These are phyloP conservation scores for Penicillium hordei DNA, from an alignment of 2,329 filamentous ascomycete species.

Conservation along the genomic window DNA sequence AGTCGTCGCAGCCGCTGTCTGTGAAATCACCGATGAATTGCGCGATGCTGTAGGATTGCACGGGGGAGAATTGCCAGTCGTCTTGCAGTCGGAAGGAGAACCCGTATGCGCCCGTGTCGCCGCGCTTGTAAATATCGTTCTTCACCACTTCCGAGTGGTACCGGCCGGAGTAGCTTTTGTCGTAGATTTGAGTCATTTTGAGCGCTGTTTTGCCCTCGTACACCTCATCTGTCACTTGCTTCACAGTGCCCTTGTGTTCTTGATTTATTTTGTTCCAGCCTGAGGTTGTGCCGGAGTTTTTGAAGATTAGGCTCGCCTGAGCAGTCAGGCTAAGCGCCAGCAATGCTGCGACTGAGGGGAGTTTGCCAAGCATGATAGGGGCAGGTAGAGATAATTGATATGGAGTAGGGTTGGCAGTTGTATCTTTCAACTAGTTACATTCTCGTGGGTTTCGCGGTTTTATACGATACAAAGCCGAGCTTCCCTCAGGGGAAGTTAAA, in stretches of 20 bases:
- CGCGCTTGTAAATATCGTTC: constrained; percentile 47
- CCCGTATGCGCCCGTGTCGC: constrained; percentile 51
- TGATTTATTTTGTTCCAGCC: constrained; percentile 45
- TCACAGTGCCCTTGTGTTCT: constrained; percentile 47
- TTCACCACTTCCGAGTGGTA: constrained; percentile 53
- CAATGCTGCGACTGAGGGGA: not conserved
- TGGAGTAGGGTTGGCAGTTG: not conserved
- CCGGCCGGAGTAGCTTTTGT: constrained; percentile 44
- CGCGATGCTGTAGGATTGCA: constrained; percentile 50
- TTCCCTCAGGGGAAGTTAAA: not conserved
- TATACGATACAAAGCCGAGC: not conserved
- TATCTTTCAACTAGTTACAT: not conserved
- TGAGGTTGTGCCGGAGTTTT: constrained; percentile 31
- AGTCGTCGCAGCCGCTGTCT: constrained; percentile 47
- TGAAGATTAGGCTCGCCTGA: constrained; percentile 20
- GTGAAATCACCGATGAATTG: constrained; percentile 55
- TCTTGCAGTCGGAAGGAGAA: constrained; percentile 53
- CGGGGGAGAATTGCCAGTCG: constrained; percentile 48
- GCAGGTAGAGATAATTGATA: not conserved
- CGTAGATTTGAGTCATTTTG: constrained; percentile 46
- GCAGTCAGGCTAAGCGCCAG: constrained; percentile 1
- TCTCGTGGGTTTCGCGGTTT: not conserved
- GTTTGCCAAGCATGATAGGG: not conserved
- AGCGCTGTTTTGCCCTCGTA: constrained; percentile 44
- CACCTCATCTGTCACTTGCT: constrained; percentile 44